Conservation (phyloP, 169 alveolate species). For the Plasmodium knowlesi region DNA sequence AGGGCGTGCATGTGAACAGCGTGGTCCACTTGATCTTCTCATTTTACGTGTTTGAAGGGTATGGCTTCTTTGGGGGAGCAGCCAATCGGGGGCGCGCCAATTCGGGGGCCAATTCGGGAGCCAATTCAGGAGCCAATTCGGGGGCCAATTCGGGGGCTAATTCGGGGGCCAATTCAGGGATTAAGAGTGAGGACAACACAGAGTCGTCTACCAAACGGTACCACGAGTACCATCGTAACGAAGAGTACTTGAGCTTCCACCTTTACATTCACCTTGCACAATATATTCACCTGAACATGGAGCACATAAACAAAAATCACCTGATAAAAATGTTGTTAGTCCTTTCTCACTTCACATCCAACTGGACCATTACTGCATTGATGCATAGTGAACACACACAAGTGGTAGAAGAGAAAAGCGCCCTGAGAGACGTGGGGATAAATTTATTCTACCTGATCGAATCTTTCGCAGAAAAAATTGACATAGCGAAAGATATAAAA, state of each 20-base stretch:
- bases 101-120: background rate
- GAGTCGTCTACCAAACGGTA: background rate
- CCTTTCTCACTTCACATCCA: conserved; percentile 54
- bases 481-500: conserved; percentile 57
- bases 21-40: conserved; percentile 63
- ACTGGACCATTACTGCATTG: background rate
- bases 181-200: background rate
- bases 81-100: background rate
- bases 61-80: conserved; percentile 13
- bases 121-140: no score
- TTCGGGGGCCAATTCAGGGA: background rate
- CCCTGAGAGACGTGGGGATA: conserved; percentile 8
- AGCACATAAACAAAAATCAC: conserved; percentile 70
- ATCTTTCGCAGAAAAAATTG: conserved; percentile 56
- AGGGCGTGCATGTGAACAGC: conserved; percentile 56
- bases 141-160: background rate
- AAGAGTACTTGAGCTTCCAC: conserved; percentile 33
- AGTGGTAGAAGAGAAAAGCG: background rate
- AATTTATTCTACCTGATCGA: conserved; percentile 50
- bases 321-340: conserved; percentile 37
- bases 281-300: conserved; percentile 26
- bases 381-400: background rate
- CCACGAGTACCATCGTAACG: conserved; percentile 34
- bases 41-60: conserved; percentile 40
- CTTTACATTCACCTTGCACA: conserved; percentile 30